Evolutionary conservation across 208 protist genomes (phyloP).

Genomic region (Perkinsela sp.): DNA sequence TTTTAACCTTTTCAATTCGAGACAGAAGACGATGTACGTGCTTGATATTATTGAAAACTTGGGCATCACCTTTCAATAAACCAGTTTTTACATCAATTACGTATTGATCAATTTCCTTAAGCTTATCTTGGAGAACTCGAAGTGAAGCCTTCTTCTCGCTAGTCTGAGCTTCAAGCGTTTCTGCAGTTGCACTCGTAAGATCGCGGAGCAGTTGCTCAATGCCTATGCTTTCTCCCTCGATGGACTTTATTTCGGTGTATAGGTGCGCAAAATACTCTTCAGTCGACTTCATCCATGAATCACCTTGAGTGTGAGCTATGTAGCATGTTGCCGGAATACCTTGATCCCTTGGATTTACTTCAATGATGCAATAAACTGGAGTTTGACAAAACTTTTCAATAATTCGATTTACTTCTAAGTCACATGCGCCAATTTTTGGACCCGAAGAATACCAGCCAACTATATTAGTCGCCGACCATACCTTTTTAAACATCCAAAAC

Average conservation of each 20-base stretch:
- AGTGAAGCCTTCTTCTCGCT: constrained; percentile 72
- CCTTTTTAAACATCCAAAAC: constrained; percentile 93
- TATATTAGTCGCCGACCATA: constrained; percentile 85
- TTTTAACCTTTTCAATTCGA: not conserved
- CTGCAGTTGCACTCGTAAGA: constrained; percentile 80
- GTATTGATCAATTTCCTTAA: constrained; percentile 67
- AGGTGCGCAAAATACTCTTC: constrained; percentile 56
- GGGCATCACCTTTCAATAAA: not conserved
- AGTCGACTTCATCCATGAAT: constrained; percentile 34
- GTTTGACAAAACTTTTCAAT: constrained; percentile 67
- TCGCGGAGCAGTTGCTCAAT: constrained; percentile 97
- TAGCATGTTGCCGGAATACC: constrained; percentile 22
- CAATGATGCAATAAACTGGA: constrained; percentile 67
- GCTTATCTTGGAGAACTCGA: constrained; percentile 47
- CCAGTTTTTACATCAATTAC: constrained; percentile 23
- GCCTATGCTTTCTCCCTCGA: constrained; percentile 95
- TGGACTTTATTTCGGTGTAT: constrained; percentile 69
- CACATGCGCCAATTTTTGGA: constrained; percentile 75
- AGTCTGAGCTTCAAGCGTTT: constrained; percentile 75
- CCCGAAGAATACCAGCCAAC: constrained; percentile 98
- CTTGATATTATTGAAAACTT: not conserved
- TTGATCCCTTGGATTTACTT: constrained; percentile 55
- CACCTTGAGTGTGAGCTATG: constrained; percentile 55
- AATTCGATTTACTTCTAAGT: constrained; percentile 88
- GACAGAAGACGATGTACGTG: not conserved